Conservation (phyloP, 306 rosid species). For the Potentilla sterilis region DNA sequence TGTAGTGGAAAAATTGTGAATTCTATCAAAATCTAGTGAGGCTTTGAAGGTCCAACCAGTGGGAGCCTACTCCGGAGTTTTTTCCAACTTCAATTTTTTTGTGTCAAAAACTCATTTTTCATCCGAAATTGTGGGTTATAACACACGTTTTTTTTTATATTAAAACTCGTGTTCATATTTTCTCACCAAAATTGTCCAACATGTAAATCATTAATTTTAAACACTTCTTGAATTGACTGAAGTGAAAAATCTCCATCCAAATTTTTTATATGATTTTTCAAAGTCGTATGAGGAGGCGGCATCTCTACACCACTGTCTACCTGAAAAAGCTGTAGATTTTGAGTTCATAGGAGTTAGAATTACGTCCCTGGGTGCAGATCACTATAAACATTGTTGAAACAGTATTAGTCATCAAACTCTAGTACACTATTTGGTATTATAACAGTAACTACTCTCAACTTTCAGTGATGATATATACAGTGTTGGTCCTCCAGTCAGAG, state of each 20-base stretch:
- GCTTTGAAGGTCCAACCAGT: no score
- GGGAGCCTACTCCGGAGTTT: no score
- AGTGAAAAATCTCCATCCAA: background rate
- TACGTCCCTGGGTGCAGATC: background rate
- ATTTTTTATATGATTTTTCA: background rate
- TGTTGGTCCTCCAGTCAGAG: constrained; percentile 7
- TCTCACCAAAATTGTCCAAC: accelerated
- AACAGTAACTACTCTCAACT: background rate
- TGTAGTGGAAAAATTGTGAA: no score
- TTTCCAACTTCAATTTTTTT: no score
- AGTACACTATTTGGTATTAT: background rate
- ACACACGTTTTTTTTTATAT: no score
- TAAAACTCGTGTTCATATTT: no score
- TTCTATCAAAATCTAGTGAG: no score
- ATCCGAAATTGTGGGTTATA: no score
- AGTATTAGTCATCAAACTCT: background rate
- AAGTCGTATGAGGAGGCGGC: background rate
- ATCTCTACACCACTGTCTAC: background rate
- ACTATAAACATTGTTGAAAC: background rate
- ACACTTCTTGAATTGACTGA: background rate
- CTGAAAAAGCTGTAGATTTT: background rate
- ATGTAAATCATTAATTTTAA: background rate
- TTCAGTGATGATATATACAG: constrained; percentile 8
- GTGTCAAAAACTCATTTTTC: no score
- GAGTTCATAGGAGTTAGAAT: no score